Evolutionary conservation across 2,329 filamentous ascomycete species (phyloP), one percentile per base, ranked within the genome.

Genomic region (Mycocentrospora acerina): DNA sequence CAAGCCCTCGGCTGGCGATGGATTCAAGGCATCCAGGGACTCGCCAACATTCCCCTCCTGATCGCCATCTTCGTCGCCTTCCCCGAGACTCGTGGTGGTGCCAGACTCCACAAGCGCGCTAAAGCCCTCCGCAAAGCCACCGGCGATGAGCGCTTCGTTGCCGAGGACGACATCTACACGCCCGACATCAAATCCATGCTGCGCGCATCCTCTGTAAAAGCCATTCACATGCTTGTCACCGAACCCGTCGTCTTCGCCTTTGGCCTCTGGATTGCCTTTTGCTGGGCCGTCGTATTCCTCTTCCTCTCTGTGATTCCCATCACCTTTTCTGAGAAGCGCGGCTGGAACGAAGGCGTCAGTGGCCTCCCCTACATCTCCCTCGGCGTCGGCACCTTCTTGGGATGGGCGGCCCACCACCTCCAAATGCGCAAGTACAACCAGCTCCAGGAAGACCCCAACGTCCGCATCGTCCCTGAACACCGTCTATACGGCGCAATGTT

Each of bases 231-330:
- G 73, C 66, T 76, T 4, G 57, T 68, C 42, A 73, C 71, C 2
- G 73, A 77, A 48, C 72, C 73, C 14, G 72, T 75, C 8, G 72
- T 75, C 4, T 74, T 76, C 40, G 67, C 69, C 18, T 75, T 76
- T 30, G 74, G 74, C 38, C 57, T 76, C 18, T 77, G 74, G 74
- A 76, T 77, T 42, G 66, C 67, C 12, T 77, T 77, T 57, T 72
- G 72, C 49, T 78, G 75, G 75, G 75, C 73, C 48, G 69, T 78
- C 14, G 69, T 74, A 29, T 78, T 78, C 68, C 68, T 78, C 35
- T 78, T 78, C 70, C 62, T 78, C 6, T 75, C 53, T 3, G 55
- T 59, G 24, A 59, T 59, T 9, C 54, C 54, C 1, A 59, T 59
- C 15, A 56, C 54, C 25, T 78, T 76, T 64, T 41, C 59, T 14